Base-by-base conservation (phyloP, 2,329 filamentous ascomycete genomes). In the Teratosphaeria gauchensis region DNA sequence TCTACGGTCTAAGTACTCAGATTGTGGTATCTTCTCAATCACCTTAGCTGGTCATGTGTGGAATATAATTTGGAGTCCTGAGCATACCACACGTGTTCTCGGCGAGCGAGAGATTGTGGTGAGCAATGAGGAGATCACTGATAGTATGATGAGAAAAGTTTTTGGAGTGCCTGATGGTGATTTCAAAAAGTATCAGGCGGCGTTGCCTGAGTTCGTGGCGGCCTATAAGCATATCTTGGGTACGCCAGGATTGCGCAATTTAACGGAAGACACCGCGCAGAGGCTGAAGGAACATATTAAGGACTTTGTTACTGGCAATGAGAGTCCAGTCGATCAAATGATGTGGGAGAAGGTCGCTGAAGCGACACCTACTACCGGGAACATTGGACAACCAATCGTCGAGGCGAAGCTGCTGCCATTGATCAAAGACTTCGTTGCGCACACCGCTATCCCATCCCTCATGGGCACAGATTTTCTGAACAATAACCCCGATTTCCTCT, bases 281-380 rank as follows among this genome's bases (percentile, higher is more conserved):
- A 72, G 71, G 58, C 70, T 79, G 5, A 72, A 79, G 60, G 68
- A 71, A 6, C 74, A 78, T 19, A 74, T 82, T 11, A 79, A 81
- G 4, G 80, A 82, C 56, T 69, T 88, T 35, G 77, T 86, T 46
- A 83, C 82, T 0, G 85, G 84, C 64, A 78, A 77, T 42, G 74
- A 77, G 7, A 84, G 82, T 19, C 73, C 78, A 2, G 82, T 87
- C 28, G 84, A 88, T 65, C 82, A 86, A 61, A 77, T 78, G 64
- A 74, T 75, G 1, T 87, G 85, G 84, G 85, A 88, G 67, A 78
- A 82, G 35, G 72, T 69, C n/a, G 77, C 74, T 19, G 70, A 76
- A 9, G 73, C 80, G 1, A 71, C 72, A 2, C 69, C 76, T 9
- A 67, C 51, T 12, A 56, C 51, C 16, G 60, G 65, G 63, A 66